Conservation (phyloP, 192 early-diverging fungal species). For the Coemansia furcata region DNA sequence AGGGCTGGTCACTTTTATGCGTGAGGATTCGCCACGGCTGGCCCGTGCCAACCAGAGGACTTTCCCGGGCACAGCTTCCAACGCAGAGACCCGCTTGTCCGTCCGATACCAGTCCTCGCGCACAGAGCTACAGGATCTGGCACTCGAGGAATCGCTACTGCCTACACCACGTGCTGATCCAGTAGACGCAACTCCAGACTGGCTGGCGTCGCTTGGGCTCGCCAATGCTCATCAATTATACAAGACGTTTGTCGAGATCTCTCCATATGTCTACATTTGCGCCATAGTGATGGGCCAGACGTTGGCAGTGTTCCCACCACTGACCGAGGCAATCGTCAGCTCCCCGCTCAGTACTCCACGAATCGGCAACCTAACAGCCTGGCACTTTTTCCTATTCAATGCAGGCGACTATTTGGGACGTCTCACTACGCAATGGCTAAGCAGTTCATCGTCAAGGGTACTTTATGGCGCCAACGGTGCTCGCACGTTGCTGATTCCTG, state of each 20-base stretch:
- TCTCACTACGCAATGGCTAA: conserved; percentile 50
- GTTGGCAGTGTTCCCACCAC: conserved; percentile 69
- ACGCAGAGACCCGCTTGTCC: background rate
- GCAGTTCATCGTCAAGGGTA: conserved; percentile 15
- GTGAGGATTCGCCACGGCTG: conserved; percentile 29
- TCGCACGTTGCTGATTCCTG: conserved; percentile 41
- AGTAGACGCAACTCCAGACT: background rate
- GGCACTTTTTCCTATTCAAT: conserved; percentile 75
- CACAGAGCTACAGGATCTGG: conserved; percentile 5
- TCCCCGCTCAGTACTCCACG: conserved; percentile 24
- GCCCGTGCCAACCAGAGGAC: conserved; percentile 7
- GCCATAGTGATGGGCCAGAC: conserved; percentile 65
- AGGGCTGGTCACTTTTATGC: conserved; percentile 10
- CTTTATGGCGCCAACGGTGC: conserved; percentile 43
- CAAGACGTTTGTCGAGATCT: conserved; percentile 17
- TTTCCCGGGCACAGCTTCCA: background rate
- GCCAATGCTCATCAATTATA: conserved; percentile 23
- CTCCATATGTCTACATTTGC: conserved; percentile 39
- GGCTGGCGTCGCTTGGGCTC: conserved; percentile 27
- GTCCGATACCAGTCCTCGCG: background rate
- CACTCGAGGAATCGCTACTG: background rate
- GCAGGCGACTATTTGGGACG: conserved; percentile 72
- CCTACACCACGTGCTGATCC: background rate
- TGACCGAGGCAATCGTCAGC: conserved; percentile 64
- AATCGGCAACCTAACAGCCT: conserved; percentile 50